Conservation (phyloP, 1,139 yeast species). For the Saccharomyces hybrid region DNA sequence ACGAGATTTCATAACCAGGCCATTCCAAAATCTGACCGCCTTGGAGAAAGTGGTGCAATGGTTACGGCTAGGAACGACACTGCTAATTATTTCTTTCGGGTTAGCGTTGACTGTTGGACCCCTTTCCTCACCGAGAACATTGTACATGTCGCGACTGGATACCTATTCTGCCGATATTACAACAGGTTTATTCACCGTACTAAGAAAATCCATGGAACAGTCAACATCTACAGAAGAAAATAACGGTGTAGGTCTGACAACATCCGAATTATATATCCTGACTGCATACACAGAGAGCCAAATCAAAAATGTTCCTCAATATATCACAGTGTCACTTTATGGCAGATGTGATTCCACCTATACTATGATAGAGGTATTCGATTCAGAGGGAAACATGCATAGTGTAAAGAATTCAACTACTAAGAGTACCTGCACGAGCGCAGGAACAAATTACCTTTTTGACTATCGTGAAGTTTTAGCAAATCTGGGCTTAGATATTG, state of each 20-base stretch:
- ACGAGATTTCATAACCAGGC: conserved; percentile 4
- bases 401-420: conserved; percentile 12
- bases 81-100: conserved; percentile 16
- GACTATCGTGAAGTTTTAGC: conserved; percentile 25
- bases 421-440: conserved; percentile 11
- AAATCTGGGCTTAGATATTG: conserved; percentile 23
- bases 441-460: conserved; percentile 20
- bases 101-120: conserved; percentile 21
- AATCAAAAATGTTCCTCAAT: conserved; percentile 23
- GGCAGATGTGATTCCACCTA: conserved; percentile 23
- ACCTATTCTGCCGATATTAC: conserved; percentile 24
- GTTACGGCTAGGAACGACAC: conserved; percentile 19
- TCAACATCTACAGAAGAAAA: conserved; percentile 19
- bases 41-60: conserved; percentile 20
- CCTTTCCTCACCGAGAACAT: conserved; percentile 12
- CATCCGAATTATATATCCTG: conserved; percentile 26
- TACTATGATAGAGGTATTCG: background rate
- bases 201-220: conserved; percentile 20
- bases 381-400: background rate
- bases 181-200: conserved; percentile 21
- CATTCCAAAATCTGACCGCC: conserved; percentile 21
- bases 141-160: conserved; percentile 21
- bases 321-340: conserved; percentile 20
- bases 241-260: conserved; percentile 29
- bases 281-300: conserved; percentile 24